Base-by-base conservation (phyloP, 495 filamentous ascomycete species). In the Neurospora pannonica region DNA sequence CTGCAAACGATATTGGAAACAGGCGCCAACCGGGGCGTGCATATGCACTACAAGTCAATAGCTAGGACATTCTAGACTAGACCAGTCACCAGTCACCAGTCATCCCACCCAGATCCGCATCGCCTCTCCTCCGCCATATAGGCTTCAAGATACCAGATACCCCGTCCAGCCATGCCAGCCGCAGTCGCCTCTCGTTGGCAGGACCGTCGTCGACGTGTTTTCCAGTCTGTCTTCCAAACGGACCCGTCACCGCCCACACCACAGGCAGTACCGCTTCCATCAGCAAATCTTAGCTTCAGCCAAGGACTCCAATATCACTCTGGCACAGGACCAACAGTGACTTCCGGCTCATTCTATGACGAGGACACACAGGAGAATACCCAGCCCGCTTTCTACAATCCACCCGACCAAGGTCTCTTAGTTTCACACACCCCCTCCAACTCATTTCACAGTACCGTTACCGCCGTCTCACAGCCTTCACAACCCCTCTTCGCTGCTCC, bases 161-260 rank as follows among this genome's bases (percentile, higher is more conserved):
- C 2, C 15, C 54, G 28, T 36, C 43, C 70, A 69, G 48, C 10
- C 40, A 82, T 79, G 78, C 38, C 78, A 46, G 75, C 81, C 37
- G 75, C 79, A 11, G 78, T 78, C 17, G 78, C 77, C 38, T 79
- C 85, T 17, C 81, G 76, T 72, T 84, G 84, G 83, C 78, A 79
- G 74, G 79, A 83, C 72, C 83, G 82, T 11, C 83, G 79, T 36
- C 81, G 81, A 72, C 82, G 81, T 72, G 80, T 85, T 38, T 84
- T 88, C 75, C 83, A 87, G 75, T 88, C 86, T 1, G 87, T 88
- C 77, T 89, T 88, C 76, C 81, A 82, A 70, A 79, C 78, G 17
- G 81, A 84, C 48, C 74, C 83, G 74, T 82, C 84, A 10, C 83
- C 84, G 74, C 82, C 86, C 42, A 84, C 85, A 67, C 84, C 86